These are phyloP conservation scores for Cronartium quercuum DNA, from an alignment of 1,284 basidiomycete species.

Conservation along the genomic window DNA sequence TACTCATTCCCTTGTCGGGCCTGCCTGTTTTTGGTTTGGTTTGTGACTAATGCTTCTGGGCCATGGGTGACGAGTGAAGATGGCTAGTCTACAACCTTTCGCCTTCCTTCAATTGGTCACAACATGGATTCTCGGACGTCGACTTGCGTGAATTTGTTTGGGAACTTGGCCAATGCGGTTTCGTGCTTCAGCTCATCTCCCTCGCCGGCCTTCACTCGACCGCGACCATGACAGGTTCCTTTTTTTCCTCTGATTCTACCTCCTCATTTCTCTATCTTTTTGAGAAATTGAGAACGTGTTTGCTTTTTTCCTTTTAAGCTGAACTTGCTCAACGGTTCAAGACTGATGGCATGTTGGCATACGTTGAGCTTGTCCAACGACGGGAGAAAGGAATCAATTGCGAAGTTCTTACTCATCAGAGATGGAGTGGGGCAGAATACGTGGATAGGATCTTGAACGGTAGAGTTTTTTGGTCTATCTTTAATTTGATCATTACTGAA, in stretches of 20 bases:
- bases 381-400: constrained; percentile 85
- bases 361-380: constrained; percentile 72
- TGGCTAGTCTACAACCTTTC: constrained; percentile 87
- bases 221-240: constrained; percentile 67
- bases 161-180: constrained; percentile 84
- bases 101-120: constrained; percentile 87
- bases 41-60: too few species aligned
- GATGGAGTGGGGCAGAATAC: constrained; percentile 85
- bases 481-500: background rate
- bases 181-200: constrained; percentile 76
- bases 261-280: constrained; percentile 33
- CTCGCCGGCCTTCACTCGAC: constrained; percentile 80
- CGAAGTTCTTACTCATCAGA: constrained; percentile 85
- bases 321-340: constrained; percentile 57
- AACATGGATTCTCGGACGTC: constrained; percentile 65
- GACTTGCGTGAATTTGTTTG: constrained; percentile 80
- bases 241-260: constrained; percentile 44
- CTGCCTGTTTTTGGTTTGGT: background rate
- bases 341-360: constrained; percentile 78
- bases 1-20: background rate
- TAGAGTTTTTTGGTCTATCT: background rate
- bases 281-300: background rate
- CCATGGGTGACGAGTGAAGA: too few species aligned
- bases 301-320: constrained; percentile 51
- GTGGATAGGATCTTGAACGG: constrained; percentile 58